Evolutionary conservation across 352 stramenopile genomes (phyloP), one percentile per base, ranked within the genome.

Genomic region (Phytophthora hybrid): DNA sequence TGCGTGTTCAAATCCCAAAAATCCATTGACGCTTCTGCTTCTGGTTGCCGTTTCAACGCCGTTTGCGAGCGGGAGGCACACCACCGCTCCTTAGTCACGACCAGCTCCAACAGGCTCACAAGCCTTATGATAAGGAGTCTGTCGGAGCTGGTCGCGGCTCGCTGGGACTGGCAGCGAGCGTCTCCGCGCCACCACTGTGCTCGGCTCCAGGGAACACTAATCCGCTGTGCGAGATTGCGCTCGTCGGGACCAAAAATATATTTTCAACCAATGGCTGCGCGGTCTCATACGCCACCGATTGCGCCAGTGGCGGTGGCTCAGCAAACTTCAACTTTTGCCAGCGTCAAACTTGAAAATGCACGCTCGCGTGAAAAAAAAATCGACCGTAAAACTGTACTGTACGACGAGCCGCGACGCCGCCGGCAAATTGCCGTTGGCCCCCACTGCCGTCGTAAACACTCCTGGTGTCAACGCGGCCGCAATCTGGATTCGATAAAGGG

Each of bases 251-350:
- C 39, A 29, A 44, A 65, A 46, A 32, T n/a, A 21, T 23, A 56
- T 44, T 71, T 73, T 54, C 29, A 41, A 23, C 66, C 47, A 73
- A 73, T 73, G n/a, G 19, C 8, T 29, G 29, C 26, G 29, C 51
- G 32, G 59, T 73, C 66, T 51, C 59, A 73, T 59, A 66, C 23
- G 23, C 26, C 32, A 2, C 37, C 23, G 65, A 73, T 73, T 73
- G 59, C 66, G 59, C 66, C n/a, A n/a, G n/a, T n/a, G n/a, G n/a
- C n/a, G n/a, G n/a, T 65, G 56, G 56, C 41, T 37, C 49, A 67
- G 49, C 49, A 16, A 73, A 58, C 66, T 67, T 73, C 51, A 73
- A 67, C 52, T 73, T 64, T 70, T 10, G 16, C 18, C 41, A 19
- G 9, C 18, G 46, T 58, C 23, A 58, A 68, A 73, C 11, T 62